These are phyloP conservation scores for Acorus gramineus DNA, from an alignment of 106 monocot species.

Conservation along the genomic window DNA sequence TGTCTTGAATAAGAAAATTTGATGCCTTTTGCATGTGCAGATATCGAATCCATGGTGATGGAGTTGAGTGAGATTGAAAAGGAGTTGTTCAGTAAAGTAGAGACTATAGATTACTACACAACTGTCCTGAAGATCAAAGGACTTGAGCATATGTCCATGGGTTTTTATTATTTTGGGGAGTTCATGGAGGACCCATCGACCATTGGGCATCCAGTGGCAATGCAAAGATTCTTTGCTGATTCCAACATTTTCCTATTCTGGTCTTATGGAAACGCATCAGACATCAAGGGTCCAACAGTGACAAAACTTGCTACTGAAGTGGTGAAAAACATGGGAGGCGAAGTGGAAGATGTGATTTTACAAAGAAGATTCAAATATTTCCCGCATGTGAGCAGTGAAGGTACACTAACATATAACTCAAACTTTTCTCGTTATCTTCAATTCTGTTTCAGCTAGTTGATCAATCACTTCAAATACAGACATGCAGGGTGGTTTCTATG, in stretches of 20 bases:
- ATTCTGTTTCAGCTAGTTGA: background rate
- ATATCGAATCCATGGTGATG: constrained; percentile 24
- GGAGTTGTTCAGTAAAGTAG: constrained; percentile 35
- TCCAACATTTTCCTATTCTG: constrained; percentile 43
- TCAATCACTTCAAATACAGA: constrained; percentile 10
- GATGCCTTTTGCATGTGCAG: constrained; percentile 10
- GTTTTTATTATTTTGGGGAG: constrained; percentile 49
- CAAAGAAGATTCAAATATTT: constrained; percentile 44
- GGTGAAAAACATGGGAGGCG: constrained; percentile 33
- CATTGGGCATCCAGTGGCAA: constrained; percentile 45
- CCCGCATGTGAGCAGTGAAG: constrained; percentile 45
- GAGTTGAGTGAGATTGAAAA: constrained; percentile 37
- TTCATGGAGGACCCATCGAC: constrained; percentile 44
- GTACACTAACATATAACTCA: constrained; percentile 5
- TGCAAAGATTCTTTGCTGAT: constrained; percentile 47
- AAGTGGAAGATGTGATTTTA: constrained; percentile 30
- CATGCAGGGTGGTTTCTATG: constrained; percentile 38
- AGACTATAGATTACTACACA: constrained; percentile 42
- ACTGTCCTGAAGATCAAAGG: constrained; percentile 41
- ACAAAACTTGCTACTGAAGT: constrained; percentile 21
- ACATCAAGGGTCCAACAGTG: constrained; percentile 32
- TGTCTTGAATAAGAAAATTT: background rate
- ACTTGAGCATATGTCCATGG: constrained; percentile 32
- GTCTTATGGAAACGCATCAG: constrained; percentile 44
- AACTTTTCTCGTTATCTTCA: background rate